Conservation (phyloP, 2,329 filamentous ascomycete genomes). For the Penicillium aurantiogriseum region DNA sequence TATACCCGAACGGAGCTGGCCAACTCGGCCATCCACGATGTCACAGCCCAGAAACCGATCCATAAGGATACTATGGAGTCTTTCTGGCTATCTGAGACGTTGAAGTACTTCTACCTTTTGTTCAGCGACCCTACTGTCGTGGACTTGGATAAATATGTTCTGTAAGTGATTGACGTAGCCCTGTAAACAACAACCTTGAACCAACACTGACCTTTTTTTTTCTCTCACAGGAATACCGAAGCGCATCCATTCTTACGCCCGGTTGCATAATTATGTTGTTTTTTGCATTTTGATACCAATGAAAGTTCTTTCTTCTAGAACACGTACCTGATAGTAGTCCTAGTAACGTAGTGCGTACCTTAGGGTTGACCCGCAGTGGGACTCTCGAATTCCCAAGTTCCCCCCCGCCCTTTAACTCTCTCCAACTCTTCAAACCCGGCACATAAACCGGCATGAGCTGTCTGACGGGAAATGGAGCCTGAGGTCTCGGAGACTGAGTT, state of each 20-base stretch:
- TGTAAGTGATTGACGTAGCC: slow-evolving; percentile 35
- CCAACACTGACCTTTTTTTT: neutral
- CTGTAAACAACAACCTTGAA: slow-evolving; percentile 1
- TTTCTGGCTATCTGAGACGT: slow-evolving; percentile 63
- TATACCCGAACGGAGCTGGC: slow-evolving; percentile 62
- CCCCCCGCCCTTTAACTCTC: slow-evolving; percentile 21
- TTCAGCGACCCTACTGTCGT: slow-evolving; percentile 46
- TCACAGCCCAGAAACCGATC: slow-evolving; percentile 51
- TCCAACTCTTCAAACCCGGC: slow-evolving; percentile 21
- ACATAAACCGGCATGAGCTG: slow-evolving; percentile 36
- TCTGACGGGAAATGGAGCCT: slow-evolving; percentile 59
- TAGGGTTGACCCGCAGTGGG: slow-evolving; percentile 18
- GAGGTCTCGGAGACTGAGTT: slow-evolving; percentile 77
- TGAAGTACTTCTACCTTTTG: slow-evolving; percentile 50
- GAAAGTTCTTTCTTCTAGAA: slow-evolving; percentile 12
- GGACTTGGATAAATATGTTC: slow-evolving; percentile 48
- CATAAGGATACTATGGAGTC: slow-evolving; percentile 68
- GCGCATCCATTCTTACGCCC: slow-evolving; percentile 43
- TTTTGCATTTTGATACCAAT: slow-evolving; percentile 25
- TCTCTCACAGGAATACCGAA: slow-evolving; percentile 37
- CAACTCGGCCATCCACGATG: slow-evolving; percentile 65
- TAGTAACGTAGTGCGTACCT: neutral
- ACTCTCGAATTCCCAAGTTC: slow-evolving; percentile 20
- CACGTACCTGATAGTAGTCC: neutral
- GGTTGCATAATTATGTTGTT: slow-evolving; percentile 17